Evolutionary conservation across 192 early-diverging fungal genomes (phyloP).

Genomic region (Ambispora gerdemannii): DNA sequence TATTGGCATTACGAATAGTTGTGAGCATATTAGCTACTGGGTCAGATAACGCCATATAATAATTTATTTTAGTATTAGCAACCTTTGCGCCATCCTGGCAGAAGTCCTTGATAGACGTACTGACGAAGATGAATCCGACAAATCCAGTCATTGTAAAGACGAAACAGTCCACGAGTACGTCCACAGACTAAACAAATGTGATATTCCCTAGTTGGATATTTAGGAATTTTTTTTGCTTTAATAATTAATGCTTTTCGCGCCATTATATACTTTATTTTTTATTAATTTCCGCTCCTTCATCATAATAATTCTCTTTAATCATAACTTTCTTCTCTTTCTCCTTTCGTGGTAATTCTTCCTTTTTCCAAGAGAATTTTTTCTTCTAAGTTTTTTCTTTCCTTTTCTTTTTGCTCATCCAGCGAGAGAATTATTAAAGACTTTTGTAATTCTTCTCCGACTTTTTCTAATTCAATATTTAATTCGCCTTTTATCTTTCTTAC

Average conservation of each 20-base stretch:
- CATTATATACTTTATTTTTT: conserved; percentile 3
- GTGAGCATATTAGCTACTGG: conserved; percentile 9
- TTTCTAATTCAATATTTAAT: conserved; percentile 1
- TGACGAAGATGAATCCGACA: neutral
- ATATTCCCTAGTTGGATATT: conserved; percentile 3
- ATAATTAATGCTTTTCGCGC: neutral
- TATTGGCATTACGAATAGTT: conserved; percentile 1
- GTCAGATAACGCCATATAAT: conserved; percentile 7
- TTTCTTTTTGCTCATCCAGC: conserved; percentile 10
- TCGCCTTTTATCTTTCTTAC: conserved; percentile 14
- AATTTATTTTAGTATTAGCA: conserved; percentile 2
- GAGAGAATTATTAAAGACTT: conserved; percentile 13
- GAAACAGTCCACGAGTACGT: neutral
- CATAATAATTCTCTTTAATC: neutral
- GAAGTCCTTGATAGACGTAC: neutral
- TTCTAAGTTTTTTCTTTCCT: conserved; percentile 14
- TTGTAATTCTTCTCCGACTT: neutral
- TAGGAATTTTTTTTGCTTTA: conserved; percentile 1
- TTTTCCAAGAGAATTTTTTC: conserved; percentile 4
- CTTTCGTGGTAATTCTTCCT: neutral
- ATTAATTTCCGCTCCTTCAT: neutral
- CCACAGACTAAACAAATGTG: neutral
- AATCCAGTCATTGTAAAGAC: neutral
- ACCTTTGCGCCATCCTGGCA: neutral
- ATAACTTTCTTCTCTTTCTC: neutral